phyloP scores from a whole-genome alignment of 176 grass and related monocot genomes.

The Carex parvula region DNA sequence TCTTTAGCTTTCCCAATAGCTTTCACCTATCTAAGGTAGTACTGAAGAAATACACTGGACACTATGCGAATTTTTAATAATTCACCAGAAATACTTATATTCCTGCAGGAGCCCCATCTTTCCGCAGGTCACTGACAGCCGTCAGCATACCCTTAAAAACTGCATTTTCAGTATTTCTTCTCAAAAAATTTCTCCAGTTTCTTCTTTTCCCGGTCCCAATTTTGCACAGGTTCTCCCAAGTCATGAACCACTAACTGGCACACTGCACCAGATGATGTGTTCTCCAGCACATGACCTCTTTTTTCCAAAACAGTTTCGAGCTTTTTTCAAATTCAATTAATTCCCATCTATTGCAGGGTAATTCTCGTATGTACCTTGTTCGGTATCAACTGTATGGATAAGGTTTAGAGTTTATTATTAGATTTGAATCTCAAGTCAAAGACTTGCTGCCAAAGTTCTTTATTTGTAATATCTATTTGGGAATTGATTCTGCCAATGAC shows the following conservation, averaged over 20 bases:
- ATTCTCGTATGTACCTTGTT: conserved; percentile 75
- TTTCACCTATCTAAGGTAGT: background rate
- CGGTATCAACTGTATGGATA: conserved; percentile 48
- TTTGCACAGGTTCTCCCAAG: conserved; percentile 20
- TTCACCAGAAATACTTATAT: conserved; percentile 35
- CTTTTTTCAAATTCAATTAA: conserved; percentile 37
- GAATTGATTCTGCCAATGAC: background rate
- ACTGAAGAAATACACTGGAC: background rate
- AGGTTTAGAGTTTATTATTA: conserved; percentile 1
- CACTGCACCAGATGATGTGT: conserved; percentile 33
- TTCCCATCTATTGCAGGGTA: conserved; percentile 45
- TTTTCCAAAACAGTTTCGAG: conserved; percentile 40
- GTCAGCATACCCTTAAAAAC: conserved; percentile 64
- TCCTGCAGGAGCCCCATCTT: conserved; percentile 63
- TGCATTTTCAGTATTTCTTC: background rate
- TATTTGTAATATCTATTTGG: background rate
- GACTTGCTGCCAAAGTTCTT: background rate
- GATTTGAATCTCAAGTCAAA: background rate
- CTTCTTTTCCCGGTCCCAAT: background rate
- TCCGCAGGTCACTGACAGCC: conserved; percentile 85
- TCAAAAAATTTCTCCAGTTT: background rate
- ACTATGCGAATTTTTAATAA: background rate
- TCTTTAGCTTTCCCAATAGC: background rate
- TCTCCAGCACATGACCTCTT: conserved; percentile 39
- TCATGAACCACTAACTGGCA: conserved; percentile 80